phyloP scores from a whole-genome alignment of 768 basidiomycete species.

The Sarcodon sp. region DNA sequence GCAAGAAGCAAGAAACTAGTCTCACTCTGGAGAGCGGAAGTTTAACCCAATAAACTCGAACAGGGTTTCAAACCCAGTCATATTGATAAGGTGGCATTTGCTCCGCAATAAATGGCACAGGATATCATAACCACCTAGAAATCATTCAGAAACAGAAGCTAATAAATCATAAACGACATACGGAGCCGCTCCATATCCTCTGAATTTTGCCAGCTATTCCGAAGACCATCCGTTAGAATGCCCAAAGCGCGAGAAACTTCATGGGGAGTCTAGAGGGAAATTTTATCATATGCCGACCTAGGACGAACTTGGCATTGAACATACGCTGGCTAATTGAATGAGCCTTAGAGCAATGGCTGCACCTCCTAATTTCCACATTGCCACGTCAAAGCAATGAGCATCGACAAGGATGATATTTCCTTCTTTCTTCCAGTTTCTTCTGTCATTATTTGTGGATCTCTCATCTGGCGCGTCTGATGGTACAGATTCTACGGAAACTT shows the following conservation, averaged over 20 bases:
- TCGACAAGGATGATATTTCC: slow-evolving; percentile 54
- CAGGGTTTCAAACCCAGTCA: slow-evolving; percentile 69
- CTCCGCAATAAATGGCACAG: slow-evolving; percentile 58
- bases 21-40: slow-evolving; percentile 72
- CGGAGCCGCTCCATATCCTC: slow-evolving; percentile 89
- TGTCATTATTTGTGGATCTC: slow-evolving; percentile 2
- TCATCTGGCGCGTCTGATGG: neutral
- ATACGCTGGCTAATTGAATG: slow-evolving; percentile 64
- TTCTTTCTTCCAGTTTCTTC: slow-evolving; percentile 9
- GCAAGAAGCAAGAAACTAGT: neutral
- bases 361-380: slow-evolving; percentile 78
- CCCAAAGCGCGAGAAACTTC: slow-evolving; percentile 64
- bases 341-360: slow-evolving; percentile 60
- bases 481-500: slow-evolving; percentile 1
- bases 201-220: slow-evolving; percentile 84
- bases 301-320: slow-evolving; percentile 6
- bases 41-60: slow-evolving; percentile 83
- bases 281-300: neutral
- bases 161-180: slow-evolving; percentile 23
- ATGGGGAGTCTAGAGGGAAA: slow-evolving; percentile 43
- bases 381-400: slow-evolving; percentile 53
- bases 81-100: slow-evolving; percentile 66
- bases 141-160: neutral
- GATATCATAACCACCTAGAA: slow-evolving; percentile 76
- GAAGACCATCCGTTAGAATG: slow-evolving; percentile 64